Base-by-base conservation (phyloP, 2,329 filamentous ascomycete genomes). In the Hymenoscyphus repandus region DNA sequence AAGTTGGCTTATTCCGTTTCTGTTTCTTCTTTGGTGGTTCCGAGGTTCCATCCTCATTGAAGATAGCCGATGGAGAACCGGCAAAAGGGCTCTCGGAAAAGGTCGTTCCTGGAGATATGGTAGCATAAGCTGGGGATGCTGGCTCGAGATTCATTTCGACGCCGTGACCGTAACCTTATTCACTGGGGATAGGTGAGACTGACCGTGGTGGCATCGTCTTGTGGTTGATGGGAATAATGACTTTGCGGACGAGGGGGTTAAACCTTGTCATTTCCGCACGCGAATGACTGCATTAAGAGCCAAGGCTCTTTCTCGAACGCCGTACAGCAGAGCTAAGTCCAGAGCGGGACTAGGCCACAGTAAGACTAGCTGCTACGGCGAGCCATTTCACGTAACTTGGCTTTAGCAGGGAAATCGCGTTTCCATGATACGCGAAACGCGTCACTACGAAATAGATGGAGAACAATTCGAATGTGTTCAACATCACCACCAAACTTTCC, bases 1-100 rank as follows among this genome's bases (percentile, higher is more conserved):
- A 66, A 1, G 87, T 91, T 3, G 88, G 88, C 68, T 92, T 92
- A 70, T 92, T 92, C 43, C 88, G 80, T 72, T 87, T 90, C 71
- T 91, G 87, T 70, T 86, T 89, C 72, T 87, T 88, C 54, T 60
- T 66, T 3, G 52, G 49, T 10, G 56, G 60, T 39, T 59, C 57
- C 13, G n/a, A 18, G 3, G 31, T 45, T 11, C 34, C 55, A 44
- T 58, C 45, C 27, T 57, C 58, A 9, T 37, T 7, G 17, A 57
- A 53, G 31, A 54, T 30, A 7, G 10, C 9, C 18, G 57, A 47
- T 11, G 59, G 58, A 9, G 50, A 50, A n/a, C 36, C 52, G 9
- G 52, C 39, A 12, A 56, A 58, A 18, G 55, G 58, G 46, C 55
- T 55, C 9, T 56, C 51, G 2, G 22, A 27, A 27, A 27, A 27